phyloP scores from a whole-genome alignment of 352 stramenopile species.

The Phytophthora fragariae region DNA sequence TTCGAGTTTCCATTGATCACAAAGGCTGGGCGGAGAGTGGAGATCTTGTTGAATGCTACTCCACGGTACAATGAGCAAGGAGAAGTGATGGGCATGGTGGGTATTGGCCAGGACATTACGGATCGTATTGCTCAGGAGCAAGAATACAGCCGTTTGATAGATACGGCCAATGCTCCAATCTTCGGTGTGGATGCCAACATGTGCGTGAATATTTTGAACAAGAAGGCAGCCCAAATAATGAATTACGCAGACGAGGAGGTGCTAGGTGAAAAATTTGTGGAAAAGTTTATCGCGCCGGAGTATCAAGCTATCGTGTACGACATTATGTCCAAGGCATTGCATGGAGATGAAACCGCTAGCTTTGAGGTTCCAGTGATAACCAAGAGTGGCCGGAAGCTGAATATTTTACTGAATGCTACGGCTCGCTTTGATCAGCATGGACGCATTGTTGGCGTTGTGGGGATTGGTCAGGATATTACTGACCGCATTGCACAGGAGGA shows the following conservation, averaged over 20 bases:
- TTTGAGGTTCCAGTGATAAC: slow-evolving; percentile 77
- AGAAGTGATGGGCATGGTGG: slow-evolving; percentile 79
- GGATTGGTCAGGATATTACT: slow-evolving; percentile 72
- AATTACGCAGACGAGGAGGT: slow-evolving; percentile 65
- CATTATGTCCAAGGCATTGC: slow-evolving; percentile 64
- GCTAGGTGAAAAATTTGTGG: slow-evolving; percentile 61
- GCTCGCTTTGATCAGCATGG: slow-evolving; percentile 58
- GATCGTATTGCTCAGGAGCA: slow-evolving; percentile 68
- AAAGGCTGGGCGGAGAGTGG: slow-evolving; percentile 46
- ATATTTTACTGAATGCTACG: slow-evolving; percentile 63
- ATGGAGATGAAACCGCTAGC: slow-evolving; percentile 61
- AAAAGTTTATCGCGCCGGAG: slow-evolving; percentile 63
- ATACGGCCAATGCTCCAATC: slow-evolving; percentile 77
- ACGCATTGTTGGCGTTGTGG: slow-evolving; percentile 59
- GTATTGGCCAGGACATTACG: slow-evolving; percentile 80
- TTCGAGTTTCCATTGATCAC: slow-evolving; percentile 84
- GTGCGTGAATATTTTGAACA: slow-evolving; percentile 74
- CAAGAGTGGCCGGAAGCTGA: slow-evolving; percentile 47
- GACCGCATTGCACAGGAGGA: slow-evolving; percentile 71
- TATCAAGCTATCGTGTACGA: slow-evolving; percentile 56
- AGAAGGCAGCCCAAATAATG: slow-evolving; percentile 64
- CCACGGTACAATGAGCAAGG: slow-evolving; percentile 69
- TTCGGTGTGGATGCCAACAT: slow-evolving; percentile 76
- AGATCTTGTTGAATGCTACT: slow-evolving; percentile 76
- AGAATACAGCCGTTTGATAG: slow-evolving; percentile 74